These are phyloP conservation scores for Wickerhamomyces bisporus DNA, from an alignment of 805 yeast species.

Conservation along the genomic window DNA sequence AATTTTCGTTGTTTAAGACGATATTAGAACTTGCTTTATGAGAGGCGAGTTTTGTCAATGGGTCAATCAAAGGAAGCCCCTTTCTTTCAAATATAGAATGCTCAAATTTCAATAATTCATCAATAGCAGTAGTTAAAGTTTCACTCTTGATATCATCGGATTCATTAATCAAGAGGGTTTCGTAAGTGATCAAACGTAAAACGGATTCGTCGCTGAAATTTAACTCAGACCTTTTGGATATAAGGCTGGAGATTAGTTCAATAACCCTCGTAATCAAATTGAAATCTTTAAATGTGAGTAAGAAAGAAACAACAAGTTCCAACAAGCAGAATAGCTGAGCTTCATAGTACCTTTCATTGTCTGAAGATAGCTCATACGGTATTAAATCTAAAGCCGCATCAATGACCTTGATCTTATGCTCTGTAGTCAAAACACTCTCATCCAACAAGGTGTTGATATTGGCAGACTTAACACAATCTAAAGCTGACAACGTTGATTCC, in stretches of 20 bases:
- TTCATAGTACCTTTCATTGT: constrained; percentile 22
- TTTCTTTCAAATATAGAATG: constrained; percentile 11
- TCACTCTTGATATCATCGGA: background rate
- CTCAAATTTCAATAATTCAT: constrained; percentile 11
- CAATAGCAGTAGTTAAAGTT: constrained; percentile 6
- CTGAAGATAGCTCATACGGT: constrained; percentile 27
- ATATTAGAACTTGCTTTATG: background rate
- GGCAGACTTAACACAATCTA: constrained; percentile 77
- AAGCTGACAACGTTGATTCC: constrained; percentile 74
- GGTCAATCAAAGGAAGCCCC: constrained; percentile 15
- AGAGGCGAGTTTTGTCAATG: constrained; percentile 9
- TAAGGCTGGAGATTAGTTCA: constrained; percentile 9
- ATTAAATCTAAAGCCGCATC: constrained; percentile 30
- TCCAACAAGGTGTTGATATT: constrained; percentile 52
- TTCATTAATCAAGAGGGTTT: constrained; percentile 35
- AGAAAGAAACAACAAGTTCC: constrained; percentile 30
- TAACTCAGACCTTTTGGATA: constrained; percentile 22
- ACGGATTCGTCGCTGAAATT: constrained; percentile 15
- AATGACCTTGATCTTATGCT: constrained; percentile 15
- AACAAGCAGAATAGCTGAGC: constrained; percentile 35
- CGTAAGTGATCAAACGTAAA: constrained; percentile 47
- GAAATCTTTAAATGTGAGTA: background rate
- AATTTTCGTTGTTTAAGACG: constrained; percentile 47
- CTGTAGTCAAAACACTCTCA: constrained; percentile 28
- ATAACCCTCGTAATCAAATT: constrained; percentile 10